These are phyloP conservation scores for Pichia cephalocereana DNA, from an alignment of 805 yeast species.

Conservation along the genomic window DNA sequence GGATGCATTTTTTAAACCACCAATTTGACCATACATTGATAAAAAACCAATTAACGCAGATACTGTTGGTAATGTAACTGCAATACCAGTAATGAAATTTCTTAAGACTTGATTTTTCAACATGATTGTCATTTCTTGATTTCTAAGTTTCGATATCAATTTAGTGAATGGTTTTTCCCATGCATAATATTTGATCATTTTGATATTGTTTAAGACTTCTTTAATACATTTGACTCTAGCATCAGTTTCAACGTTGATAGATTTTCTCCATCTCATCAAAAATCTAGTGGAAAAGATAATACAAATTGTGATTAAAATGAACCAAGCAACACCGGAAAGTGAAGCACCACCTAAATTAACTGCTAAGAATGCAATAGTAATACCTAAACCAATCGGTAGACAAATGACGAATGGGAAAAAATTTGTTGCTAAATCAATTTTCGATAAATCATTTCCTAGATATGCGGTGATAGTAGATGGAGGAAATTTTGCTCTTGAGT, in stretches of 20 bases:
- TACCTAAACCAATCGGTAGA: constrained; percentile 55
- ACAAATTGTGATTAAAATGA: constrained; percentile 39
- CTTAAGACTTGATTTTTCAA: constrained; percentile 57
- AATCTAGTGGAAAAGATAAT: constrained; percentile 40
- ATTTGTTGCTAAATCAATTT: constrained; percentile 69
- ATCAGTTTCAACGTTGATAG: constrained; percentile 63
- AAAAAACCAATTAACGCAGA: constrained; percentile 57
- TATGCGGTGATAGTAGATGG: constrained; percentile 66
- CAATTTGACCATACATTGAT: constrained; percentile 29
- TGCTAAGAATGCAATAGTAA: constrained; percentile 55
- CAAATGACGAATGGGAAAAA: constrained; percentile 56
- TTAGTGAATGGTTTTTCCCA: constrained; percentile 80
- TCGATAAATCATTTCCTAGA: constrained; percentile 72
- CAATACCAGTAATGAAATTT: constrained; percentile 52
- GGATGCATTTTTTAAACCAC: constrained; percentile 42
- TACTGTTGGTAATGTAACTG: constrained; percentile 58
- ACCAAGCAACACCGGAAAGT: constrained; percentile 56
- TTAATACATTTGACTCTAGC: constrained; percentile 64
- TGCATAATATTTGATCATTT: constrained; percentile 77
- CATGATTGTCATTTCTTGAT: constrained; percentile 51
- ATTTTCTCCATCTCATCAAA: constrained; percentile 46
- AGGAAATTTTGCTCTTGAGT: constrained; percentile 51
- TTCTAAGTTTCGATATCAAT: constrained; percentile 46
- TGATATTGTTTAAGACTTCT: constrained; percentile 71
- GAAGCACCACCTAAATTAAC: constrained; percentile 66